Evolutionary conservation across 352 stramenopile genomes (phyloP).

Genomic region (Pythium angustatum): DNA sequence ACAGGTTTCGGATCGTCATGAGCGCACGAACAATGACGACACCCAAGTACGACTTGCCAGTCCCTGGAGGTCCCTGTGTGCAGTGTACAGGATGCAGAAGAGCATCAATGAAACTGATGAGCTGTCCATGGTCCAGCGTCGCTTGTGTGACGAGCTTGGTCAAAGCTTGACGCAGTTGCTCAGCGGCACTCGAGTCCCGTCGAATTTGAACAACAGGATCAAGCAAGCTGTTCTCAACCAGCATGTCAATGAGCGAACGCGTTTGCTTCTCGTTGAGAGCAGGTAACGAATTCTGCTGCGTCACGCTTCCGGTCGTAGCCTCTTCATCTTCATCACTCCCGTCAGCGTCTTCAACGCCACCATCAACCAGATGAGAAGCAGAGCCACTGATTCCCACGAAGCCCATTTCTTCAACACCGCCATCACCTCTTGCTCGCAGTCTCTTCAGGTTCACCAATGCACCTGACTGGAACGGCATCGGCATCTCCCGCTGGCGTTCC

Average conservation of each 20-base stretch:
- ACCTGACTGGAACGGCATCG: constrained; percentile 75
- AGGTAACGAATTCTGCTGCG: neutral
- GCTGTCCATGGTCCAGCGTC: constrained; percentile 67
- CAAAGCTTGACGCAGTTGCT: constrained; percentile 40
- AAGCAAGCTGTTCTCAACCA: constrained; percentile 61
- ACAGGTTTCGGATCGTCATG: constrained; percentile 67
- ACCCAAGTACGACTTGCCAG: constrained; percentile 90
- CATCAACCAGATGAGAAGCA: neutral
- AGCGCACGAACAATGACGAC: constrained; percentile 83
- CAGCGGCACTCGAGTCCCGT: constrained; percentile 37
- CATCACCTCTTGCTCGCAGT: neutral
- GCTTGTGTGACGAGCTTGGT: constrained; percentile 43
- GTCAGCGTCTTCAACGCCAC: constrained; percentile 1
- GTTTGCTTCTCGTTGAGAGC: neutral
- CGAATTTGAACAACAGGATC: constrained; percentile 84
- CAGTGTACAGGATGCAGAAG: constrained; percentile 82
- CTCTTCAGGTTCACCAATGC: constrained; percentile 66
- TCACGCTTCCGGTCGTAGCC: neutral
- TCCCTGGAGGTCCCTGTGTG: constrained; percentile 86
- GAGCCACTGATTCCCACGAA: neutral
- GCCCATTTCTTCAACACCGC: neutral
- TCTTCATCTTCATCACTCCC: constrained; percentile 17
- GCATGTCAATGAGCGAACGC: constrained; percentile 36
- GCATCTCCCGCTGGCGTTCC: constrained; percentile 70
- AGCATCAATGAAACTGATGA: constrained; percentile 74